Conservation (phyloP, 2,329 filamentous ascomycete genomes). For the Phyllosticta paracitricarpa region DNA sequence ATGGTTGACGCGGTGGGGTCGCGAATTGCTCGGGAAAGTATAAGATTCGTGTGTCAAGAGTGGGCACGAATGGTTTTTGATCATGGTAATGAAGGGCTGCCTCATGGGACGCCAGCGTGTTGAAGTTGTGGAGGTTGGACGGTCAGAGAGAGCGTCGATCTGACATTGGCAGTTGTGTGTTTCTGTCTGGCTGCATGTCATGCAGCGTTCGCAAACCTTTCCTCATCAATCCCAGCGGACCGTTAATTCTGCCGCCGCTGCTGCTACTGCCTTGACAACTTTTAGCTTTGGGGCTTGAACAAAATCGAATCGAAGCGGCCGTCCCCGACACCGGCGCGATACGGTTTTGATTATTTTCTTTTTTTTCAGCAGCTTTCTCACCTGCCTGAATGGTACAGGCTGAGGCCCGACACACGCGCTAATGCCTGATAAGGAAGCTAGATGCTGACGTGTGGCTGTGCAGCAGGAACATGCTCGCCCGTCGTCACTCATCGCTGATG, state of each 20-base stretch:
- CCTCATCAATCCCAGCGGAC: neutral
- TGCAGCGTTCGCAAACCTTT: neutral
- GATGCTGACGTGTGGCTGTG: neutral
- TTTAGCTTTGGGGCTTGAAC: neutral
- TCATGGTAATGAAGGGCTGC: neutral
- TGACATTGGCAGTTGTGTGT: neutral
- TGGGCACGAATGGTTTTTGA: neutral
- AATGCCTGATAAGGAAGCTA: neutral
- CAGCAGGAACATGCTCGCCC: neutral
- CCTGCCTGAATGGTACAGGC: neutral
- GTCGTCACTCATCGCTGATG: neutral
- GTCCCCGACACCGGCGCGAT: neutral
- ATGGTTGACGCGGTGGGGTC: neutral
- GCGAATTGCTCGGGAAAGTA: neutral
- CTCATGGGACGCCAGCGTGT: neutral
- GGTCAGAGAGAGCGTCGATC: neutral
- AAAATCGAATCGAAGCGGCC: neutral
- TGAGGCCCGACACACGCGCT: neutral
- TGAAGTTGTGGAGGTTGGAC: neutral
- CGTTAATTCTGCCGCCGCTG: neutral
- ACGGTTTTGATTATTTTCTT: too few relatives aligned
- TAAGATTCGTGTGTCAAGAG: neutral
- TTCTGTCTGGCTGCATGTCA: neutral
- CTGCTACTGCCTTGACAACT: neutral
- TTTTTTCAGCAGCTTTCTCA: neutral